A percentile compares a stretch with the other conserved stretches of the same genome.
Evolutionary conservation across 1,284 basidiomycete species (phyloP).

Genomic region (Trichosporon coremiiforme): DNA sequence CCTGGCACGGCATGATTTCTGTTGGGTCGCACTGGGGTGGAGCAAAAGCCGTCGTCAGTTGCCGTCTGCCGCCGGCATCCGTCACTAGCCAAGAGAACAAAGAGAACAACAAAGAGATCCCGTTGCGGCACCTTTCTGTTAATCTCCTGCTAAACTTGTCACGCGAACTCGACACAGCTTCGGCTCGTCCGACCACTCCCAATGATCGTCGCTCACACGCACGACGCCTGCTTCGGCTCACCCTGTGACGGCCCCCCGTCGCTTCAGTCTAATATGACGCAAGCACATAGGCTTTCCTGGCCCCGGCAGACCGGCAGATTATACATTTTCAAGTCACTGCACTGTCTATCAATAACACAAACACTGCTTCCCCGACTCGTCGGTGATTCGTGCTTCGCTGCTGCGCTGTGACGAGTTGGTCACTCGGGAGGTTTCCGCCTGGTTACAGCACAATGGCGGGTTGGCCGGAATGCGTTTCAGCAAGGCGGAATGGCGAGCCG

Average conservation of each 20-base stretch:
- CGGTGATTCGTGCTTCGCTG: neutral
- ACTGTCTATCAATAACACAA: constrained; percentile 7
- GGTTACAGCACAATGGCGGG: neutral
- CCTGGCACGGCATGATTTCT: no score
- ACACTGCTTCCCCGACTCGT: neutral
- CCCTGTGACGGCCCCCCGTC: neutral
- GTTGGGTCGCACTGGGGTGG: neutral
- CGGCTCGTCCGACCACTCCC: neutral
- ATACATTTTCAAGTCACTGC: neutral
- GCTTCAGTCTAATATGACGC: neutral
- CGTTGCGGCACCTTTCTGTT: neutral
- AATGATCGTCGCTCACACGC: neutral
- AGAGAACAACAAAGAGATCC: neutral
- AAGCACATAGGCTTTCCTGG: neutral
- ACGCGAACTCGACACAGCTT: neutral
- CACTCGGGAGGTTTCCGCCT: neutral
- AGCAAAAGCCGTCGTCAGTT: neutral
- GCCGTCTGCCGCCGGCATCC: neutral
- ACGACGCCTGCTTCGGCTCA: neutral
- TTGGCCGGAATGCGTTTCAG: neutral
- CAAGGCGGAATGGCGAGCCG: neutral
- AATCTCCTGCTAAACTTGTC: neutral
- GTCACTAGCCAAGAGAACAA: neutral
- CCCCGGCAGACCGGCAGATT: neutral
- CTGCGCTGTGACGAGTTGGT: neutral